Conservation (phyloP, 495 filamentous ascomycete species). For the Delitschia confertaspora region DNA sequence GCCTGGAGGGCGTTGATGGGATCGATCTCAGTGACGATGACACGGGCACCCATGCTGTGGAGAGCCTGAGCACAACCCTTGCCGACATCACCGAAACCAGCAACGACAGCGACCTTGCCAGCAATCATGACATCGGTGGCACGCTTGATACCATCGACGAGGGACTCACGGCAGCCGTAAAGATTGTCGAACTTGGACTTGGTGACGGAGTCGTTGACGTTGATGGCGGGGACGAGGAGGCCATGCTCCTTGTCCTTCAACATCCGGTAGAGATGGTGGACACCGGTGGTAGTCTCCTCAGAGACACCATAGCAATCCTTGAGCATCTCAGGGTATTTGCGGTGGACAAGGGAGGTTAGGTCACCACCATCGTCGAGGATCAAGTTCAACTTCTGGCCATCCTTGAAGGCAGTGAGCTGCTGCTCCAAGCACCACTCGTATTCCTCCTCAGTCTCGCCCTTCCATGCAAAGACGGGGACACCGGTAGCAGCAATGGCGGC, state of each 20-base stretch:
- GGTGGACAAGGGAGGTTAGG: slow-evolving; percentile 90
- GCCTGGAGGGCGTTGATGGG: slow-evolving; percentile 99
- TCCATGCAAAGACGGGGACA: slow-evolving; percentile 98
- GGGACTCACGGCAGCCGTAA: slow-evolving; percentile 97
- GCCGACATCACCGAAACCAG: slow-evolving; percentile 97
- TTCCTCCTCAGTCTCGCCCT: slow-evolving; percentile 99
- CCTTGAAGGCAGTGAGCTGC: slow-evolving; percentile 93
- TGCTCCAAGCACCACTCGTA: slow-evolving; percentile 99
- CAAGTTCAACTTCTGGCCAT: slow-evolving; percentile 90
- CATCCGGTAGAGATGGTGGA: slow-evolving; percentile 98
- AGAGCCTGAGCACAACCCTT: slow-evolving; percentile 97
- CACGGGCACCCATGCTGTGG: slow-evolving; percentile 92
- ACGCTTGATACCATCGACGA: slow-evolving; percentile 99
- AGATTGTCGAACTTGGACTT: slow-evolving; percentile 99
- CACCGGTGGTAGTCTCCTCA: slow-evolving; percentile 98
- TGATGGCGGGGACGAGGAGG: slow-evolving; percentile 91
- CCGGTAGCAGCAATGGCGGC: slow-evolving; percentile 92
- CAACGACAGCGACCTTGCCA: slow-evolving; percentile 94
- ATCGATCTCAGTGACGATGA: slow-evolving; percentile 94
- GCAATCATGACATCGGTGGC: slow-evolving; percentile 99
- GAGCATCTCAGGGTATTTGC: slow-evolving; percentile 95
- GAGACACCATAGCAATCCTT: slow-evolving; percentile 96
- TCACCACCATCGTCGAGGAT: slow-evolving; percentile 99
- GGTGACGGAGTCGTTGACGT: slow-evolving; percentile 98
- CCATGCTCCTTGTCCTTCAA: slow-evolving; percentile 63